These are phyloP conservation scores for Ceratocystis colombiana DNA, from an alignment of 2,329 filamentous ascomycete genomes.

Conservation along the genomic window DNA sequence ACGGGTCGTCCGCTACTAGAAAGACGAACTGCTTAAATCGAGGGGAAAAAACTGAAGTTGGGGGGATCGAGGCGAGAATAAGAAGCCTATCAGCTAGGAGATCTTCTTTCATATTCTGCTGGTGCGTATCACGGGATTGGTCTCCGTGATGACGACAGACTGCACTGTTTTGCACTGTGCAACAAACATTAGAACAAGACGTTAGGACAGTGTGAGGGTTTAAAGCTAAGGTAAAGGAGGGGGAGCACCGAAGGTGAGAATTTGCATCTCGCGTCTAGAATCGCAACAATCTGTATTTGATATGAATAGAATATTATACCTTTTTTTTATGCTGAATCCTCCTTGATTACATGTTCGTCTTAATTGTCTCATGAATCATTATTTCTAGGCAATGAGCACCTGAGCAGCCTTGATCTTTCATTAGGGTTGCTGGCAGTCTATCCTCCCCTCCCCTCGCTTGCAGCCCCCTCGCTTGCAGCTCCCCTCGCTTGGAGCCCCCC, in stretches of 20 bases:
- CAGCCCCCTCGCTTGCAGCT: too few relatives aligned
- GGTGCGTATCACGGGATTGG: not conserved
- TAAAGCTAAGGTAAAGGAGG: not conserved
- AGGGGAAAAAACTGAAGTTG: not conserved
- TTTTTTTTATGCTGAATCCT: not conserved
- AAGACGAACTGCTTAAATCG: conserved; percentile 36
- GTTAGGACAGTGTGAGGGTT: not conserved
- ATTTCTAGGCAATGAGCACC: not conserved
- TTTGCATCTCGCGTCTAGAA: conserved; percentile 9
- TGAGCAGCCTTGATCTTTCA: not conserved
- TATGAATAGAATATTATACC: conserved; percentile 12
- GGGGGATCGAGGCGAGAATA: too few relatives aligned
- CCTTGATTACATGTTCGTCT: too few relatives aligned
- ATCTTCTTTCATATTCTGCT: not conserved
- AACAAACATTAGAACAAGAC: not conserved
- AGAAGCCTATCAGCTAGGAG: too few relatives aligned
- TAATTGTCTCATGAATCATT: not conserved
- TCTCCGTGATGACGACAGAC: not conserved
- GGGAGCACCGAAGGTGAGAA: not conserved
- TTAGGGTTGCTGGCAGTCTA: not conserved
- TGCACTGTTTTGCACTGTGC: not conserved
- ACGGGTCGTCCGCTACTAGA: conserved; percentile 50
- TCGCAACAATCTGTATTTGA: not conserved
- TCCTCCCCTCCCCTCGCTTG: too few relatives aligned
- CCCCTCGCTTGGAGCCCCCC: too few relatives aligned